phyloP scores from a whole-genome alignment of 352 stramenopile genomes.

The Plasmopara viticola region DNA sequence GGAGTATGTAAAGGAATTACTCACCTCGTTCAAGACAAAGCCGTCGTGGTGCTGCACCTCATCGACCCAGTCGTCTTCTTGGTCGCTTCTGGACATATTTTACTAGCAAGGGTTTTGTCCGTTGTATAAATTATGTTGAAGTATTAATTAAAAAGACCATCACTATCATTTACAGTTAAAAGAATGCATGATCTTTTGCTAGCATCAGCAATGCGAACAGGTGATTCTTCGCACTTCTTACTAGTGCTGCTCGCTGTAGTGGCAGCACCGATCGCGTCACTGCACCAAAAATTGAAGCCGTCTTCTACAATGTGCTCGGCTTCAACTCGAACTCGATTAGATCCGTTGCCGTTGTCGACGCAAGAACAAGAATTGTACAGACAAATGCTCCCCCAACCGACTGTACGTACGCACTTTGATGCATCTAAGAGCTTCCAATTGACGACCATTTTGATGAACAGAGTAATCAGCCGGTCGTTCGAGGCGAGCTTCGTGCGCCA shows the following conservation, averaged over 20 bases:
- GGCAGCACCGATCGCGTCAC: not conserved
- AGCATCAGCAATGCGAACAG: not conserved
- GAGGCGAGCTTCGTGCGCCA: slow-evolving; percentile 32
- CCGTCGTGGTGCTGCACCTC: slow-evolving; percentile 38
- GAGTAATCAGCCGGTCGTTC: slow-evolving; percentile 13
- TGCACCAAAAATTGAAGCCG: not conserved
- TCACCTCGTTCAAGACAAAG: slow-evolving; percentile 59
- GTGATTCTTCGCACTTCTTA: not conserved
- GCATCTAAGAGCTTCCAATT: not conserved
- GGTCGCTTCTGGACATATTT: slow-evolving; percentile 47
- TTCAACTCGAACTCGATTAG: not conserved
- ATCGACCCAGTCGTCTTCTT: slow-evolving; percentile 65
- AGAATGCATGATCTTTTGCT: too few relatives aligned
- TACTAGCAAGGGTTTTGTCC: slow-evolving; percentile 7
- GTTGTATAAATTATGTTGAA: slow-evolving; percentile 8
- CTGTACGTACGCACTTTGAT: slow-evolving; percentile 17
- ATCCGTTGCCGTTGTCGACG: slow-evolving; percentile 8
- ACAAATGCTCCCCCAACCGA: slow-evolving; percentile 16
- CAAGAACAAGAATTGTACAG: slow-evolving; percentile 16
- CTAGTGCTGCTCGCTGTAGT: slow-evolving; percentile 4
- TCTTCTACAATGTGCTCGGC: slow-evolving; percentile 12
- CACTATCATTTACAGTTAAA: too few relatives aligned
- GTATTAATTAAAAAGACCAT: not conserved
- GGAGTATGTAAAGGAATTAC: not conserved
- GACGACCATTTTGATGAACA: slow-evolving; percentile 3